Base-by-base conservation (phyloP, 495 filamentous ascomycete species). In the Clohesyomyces aquaticus region DNA sequence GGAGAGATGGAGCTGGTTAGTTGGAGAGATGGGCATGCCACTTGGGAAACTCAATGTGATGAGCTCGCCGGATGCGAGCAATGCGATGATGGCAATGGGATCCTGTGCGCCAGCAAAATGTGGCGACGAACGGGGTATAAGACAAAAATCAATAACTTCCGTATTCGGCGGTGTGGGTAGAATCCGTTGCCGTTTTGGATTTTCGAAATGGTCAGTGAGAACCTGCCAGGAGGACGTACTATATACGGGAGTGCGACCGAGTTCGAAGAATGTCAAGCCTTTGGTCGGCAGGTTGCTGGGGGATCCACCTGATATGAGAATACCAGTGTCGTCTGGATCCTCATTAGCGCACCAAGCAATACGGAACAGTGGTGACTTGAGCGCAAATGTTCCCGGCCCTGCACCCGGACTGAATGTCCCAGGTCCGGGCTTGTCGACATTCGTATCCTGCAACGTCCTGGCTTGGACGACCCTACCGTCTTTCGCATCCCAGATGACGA, bases 401-500 rank as follows among this genome's bases (percentile, higher is more conserved):
- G 76, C 72, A 10, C 74, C 71, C 35, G 76, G 71, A 23, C 76
- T 74, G 10, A 75, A 76, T 6, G 80, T 77, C 32, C 79, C 76
- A 27, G 73, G 68, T 22, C 81, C 80, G 12, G 85, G 83, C 38
- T 82, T 78, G 58, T 96, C 81, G 41, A 98, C 75, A 69, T 89
- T 83, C 1, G 81, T 82, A 45, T 88, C 83, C 63, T 88, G 82
- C 22, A 96, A 75, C 3, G 90, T 95, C 65, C 95, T 79, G 11
- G 92, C 91, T 79, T 91, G 84, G 14, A 98, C 78, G 27, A 94
- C 80, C 46, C 91, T 86, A 9, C 92, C 94, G 71, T 97, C 95
- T 66, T 91, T 95, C 1, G 88, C 77, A 78, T 98, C 95, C 95
- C 95, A 98, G 52, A 98, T 85, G 0, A 93, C 94, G 29, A 98